Evolutionary conservation across 1,284 basidiomycete species (phyloP).

Genomic region (Austroboletus novae-zelandiae): DNA sequence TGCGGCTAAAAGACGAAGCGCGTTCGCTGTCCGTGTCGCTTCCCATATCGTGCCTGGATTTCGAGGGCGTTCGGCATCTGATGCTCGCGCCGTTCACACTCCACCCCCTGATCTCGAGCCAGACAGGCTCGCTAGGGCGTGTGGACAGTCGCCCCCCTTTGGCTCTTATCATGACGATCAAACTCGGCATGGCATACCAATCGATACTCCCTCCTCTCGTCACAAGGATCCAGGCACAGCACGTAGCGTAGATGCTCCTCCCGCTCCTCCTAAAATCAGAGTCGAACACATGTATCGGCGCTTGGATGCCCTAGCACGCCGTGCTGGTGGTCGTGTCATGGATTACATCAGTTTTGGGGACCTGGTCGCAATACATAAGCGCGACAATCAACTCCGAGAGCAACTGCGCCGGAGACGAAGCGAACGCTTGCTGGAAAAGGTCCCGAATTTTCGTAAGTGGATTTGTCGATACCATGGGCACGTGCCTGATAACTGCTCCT

Average conservation of each 20-base stretch:
- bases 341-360: conserved; percentile 29
- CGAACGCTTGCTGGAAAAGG: conserved; percentile 21
- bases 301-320: conserved; percentile 26
- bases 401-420: conserved; percentile 20
- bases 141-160: conserved; percentile 18
- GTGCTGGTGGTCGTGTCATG: conserved; percentile 21
- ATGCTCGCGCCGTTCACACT: conserved; percentile 20
- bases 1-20: conserved; percentile 5
- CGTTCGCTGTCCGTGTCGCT: conserved; percentile 12
- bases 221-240: background rate
- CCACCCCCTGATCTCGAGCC: conserved; percentile 28
- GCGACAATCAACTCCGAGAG: conserved; percentile 24
- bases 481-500: background rate
- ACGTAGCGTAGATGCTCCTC: background rate
- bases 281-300: conserved; percentile 25
- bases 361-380: conserved; percentile 14
- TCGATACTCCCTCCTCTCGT: conserved; percentile 2
- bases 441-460: conserved; percentile 28
- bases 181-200: background rate
- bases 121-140: conserved; percentile 31
- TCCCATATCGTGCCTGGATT: conserved; percentile 12
- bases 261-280: conserved; percentile 18
- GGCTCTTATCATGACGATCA: conserved; percentile 11
- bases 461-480: background rate
- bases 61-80: conserved; percentile 26